A percentile compares a stretch with the other conserved stretches of the same genome.
These are phyloP conservation scores for Amanita fuliginea DNA, from an alignment of 768 basidiomycete species.

Conservation along the genomic window DNA sequence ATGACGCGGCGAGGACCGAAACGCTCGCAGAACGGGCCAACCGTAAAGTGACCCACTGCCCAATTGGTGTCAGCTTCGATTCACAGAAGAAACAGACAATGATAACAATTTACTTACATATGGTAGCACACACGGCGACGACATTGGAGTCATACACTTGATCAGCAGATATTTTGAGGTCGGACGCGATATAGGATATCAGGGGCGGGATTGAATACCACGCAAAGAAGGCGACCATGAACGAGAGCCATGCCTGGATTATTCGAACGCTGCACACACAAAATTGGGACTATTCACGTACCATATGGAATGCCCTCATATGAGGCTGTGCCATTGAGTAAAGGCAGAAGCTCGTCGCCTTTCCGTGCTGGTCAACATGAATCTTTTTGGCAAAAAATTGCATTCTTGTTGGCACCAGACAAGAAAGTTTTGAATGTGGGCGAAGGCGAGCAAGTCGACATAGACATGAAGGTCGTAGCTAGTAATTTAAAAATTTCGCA, in stretches of 20 bases:
- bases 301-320: slow-evolving; percentile 1
- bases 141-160: neutral
- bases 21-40: slow-evolving; percentile 40
- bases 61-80: neutral
- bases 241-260: neutral
- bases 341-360: neutral
- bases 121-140: neutral
- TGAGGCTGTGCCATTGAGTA: neutral
- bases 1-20: slow-evolving; percentile 46
- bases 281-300: neutral
- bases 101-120: neutral
- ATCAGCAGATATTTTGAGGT: neutral
- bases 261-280: neutral
- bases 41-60: slow-evolving; percentile 30
- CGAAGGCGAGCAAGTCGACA: too few species aligned
- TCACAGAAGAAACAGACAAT: neutral
- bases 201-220: slow-evolving; percentile 3
- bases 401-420: neutral
- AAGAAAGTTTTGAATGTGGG: neutral
- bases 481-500: too few species aligned
- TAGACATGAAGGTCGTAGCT: too few species aligned
- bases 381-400: slow-evolving; percentile 1
- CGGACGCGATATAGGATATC: neutral
- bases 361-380: neutral
- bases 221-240: slow-evolving; percentile 1